A percentile compares a stretch with the other conserved stretches of the same genome.
These are phyloP conservation scores for Vitis riparia DNA, from an alignment of 164 flowering plant genomes.

Conservation along the genomic window DNA sequence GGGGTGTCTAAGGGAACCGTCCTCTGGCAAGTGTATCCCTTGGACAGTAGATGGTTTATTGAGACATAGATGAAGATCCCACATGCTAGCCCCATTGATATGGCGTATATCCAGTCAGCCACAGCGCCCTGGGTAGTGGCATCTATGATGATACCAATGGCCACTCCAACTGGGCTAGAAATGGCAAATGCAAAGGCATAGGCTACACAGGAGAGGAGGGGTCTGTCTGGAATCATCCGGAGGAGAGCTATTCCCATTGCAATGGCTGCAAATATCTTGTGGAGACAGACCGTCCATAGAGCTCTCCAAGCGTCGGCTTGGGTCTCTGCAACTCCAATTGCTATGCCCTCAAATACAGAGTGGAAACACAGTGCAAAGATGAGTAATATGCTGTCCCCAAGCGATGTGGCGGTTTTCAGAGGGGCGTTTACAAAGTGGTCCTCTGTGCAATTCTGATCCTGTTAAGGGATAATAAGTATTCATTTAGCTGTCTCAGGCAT, in stretches of 20 bases:
- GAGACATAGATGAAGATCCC: constrained; percentile 74
- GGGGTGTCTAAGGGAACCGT: constrained; percentile 32
- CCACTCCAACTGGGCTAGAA: constrained; percentile 73
- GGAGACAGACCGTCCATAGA: constrained; percentile 67
- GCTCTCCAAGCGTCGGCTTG: constrained; percentile 73
- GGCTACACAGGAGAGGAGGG: constrained; percentile 48
- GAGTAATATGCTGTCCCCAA: constrained; percentile 64
- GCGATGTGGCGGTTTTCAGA: constrained; percentile 31
- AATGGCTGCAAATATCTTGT: constrained; percentile 76
- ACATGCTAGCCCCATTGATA: constrained; percentile 76
- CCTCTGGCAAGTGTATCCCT: constrained; percentile 46
- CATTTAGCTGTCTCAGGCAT: neutral
- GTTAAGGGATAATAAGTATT: constrained; percentile 8
- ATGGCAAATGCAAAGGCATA: constrained; percentile 76
- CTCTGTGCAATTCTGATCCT: constrained; percentile 18
- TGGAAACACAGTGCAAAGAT: constrained; percentile 71
- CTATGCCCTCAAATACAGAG: constrained; percentile 78
- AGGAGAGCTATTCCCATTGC: constrained; percentile 85
- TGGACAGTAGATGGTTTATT: constrained; percentile 59
- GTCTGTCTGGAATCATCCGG: constrained; percentile 66
- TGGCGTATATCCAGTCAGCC: constrained; percentile 80
- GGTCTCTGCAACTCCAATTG: constrained; percentile 75
- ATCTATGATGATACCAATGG: constrained; percentile 71
- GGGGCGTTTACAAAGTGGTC: constrained; percentile 11
- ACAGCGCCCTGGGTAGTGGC: constrained; percentile 63